Percentiles rank a stretch among this genome's conserved stretches.
Conservation (phyloP, 495 filamentous ascomycete genomes). For the Daldinia bambusicola region DNA sequence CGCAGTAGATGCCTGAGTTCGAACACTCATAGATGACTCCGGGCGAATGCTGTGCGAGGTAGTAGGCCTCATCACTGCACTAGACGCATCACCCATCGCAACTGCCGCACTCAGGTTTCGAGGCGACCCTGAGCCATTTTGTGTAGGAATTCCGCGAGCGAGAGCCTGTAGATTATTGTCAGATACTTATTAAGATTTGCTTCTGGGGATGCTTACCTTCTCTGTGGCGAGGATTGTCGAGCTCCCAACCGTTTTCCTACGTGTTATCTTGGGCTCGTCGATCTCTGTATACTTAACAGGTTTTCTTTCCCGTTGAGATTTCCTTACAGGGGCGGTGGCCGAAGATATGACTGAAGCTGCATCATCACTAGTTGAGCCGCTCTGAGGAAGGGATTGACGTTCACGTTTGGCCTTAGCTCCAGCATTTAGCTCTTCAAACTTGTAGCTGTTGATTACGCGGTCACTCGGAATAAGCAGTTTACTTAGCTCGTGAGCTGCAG, state of each 20-base stretch:
- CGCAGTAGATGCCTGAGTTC: constrained; percentile 40
- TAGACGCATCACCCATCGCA: constrained; percentile 14
- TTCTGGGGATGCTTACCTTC: constrained; percentile 49
- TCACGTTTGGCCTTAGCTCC: constrained; percentile 70
- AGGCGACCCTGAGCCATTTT: constrained; percentile 46
- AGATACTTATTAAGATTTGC: constrained; percentile 1
- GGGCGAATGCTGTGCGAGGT: constrained; percentile 54
- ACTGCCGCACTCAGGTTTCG: constrained; percentile 54
- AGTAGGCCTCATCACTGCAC: constrained; percentile 47
- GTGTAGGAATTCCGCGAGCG: constrained; percentile 50
- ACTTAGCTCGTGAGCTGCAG: constrained; percentile 80
- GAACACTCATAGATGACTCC: constrained; percentile 52
- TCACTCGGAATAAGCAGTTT: constrained; percentile 81
- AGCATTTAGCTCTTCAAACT: constrained; percentile 76
- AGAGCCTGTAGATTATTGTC: constrained; percentile 43
- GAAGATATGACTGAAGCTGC: constrained; percentile 50
- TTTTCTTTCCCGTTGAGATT: constrained; percentile 79
- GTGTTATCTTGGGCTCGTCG: constrained; percentile 60
- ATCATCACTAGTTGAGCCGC: constrained; percentile 41
- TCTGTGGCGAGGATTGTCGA: constrained; percentile 59
- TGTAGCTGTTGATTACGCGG: constrained; percentile 76
- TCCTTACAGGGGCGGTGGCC: constrained; percentile 63
- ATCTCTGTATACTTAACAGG: constrained; percentile 64
- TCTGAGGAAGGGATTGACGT: constrained; percentile 63
- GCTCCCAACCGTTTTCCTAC: constrained; percentile 74